Evolutionary conservation across 176 grass and related monocot species (phyloP), one percentile per base, ranked within the genome.

Genomic region (Juncus effusus): DNA sequence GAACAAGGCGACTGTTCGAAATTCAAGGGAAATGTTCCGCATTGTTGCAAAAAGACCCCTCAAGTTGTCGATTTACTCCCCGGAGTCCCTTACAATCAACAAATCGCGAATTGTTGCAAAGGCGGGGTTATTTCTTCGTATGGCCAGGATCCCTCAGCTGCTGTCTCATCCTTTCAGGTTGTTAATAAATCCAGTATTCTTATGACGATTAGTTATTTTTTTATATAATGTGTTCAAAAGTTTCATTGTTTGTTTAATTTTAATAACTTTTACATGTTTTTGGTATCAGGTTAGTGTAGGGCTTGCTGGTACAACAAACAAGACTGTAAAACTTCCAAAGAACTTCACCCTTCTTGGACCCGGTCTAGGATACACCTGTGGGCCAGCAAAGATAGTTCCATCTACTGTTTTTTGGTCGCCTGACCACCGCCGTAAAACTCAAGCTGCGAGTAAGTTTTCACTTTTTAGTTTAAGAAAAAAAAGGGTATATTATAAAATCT

Each of bases 71-170:
- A 97, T 74, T 72, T 97, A 63, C 88, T 97, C 4, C 93, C 94
- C 0, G 94, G 94, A n/a, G 88, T 92, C 3, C 94, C 94, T 28
- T 97, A 89, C 85, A 97, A 97, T 74, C 88, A 92, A 76, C 94
- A 97, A 79, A 92, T 97, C 65, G 94, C 94, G 51, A 97, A 93
- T 81, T 97, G 94, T 81, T 97, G 94, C 85, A 88, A 89, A 51
- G 94, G 75, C n/a, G 93, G 94, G 19, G 94, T 97, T 7, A 54
- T 97, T 5, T 65, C 72, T 6, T 79, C 88, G 64, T 97, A 73
- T 52, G 88, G 88, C 12, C 94, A 97, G 75, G 88, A 99, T 56
- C 83, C 76, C 0, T 73, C 83, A 0, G 71, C 51, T 1, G 42
- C 94, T 2, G 67, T 84, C 40, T 80, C 88, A 1, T 45, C 94